Conservation (phyloP, 805 yeast species). For the Myxozyma melibiosi region DNA sequence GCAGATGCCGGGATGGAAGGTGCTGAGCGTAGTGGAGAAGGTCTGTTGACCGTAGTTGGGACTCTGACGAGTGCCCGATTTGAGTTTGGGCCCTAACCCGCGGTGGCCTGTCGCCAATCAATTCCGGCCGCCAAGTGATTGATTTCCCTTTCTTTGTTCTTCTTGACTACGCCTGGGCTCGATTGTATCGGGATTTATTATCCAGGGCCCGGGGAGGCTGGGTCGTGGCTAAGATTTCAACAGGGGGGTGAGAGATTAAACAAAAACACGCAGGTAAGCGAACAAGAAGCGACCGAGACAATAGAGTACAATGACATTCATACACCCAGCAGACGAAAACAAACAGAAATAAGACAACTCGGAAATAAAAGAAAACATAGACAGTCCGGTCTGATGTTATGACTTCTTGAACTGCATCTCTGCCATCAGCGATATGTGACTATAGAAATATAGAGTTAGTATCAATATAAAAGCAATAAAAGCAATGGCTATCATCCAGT, state of each 20-base stretch:
- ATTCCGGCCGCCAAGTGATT: neutral
- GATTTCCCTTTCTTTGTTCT: too few relatives aligned
- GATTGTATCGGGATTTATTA: too few relatives aligned
- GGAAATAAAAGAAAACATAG: neutral
- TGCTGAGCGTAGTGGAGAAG: neutral
- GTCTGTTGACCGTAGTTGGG: neutral
- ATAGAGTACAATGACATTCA: neutral
- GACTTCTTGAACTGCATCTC: slow-evolving; percentile 30
- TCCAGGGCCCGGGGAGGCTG: too few relatives aligned
- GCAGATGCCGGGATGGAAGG: neutral
- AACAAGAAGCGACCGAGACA: neutral
- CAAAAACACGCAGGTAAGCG: neutral
- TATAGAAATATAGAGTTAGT: neutral
- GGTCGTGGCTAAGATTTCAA: too few relatives aligned
- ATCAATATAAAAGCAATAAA: neutral
- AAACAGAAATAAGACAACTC: neutral
- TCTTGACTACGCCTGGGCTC: too few relatives aligned
- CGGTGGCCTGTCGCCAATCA: neutral
- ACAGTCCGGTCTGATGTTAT: neutral
- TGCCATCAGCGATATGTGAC: slow-evolving; percentile 28
- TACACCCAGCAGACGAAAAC: neutral
- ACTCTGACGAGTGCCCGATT: neutral
- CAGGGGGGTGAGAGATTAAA: too few relatives aligned
- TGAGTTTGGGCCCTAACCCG: neutral
- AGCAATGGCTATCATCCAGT: neutral